Evolutionary conservation across 2,329 filamentous ascomycete species (phyloP).

Genomic region (Shiraia sp.): DNA sequence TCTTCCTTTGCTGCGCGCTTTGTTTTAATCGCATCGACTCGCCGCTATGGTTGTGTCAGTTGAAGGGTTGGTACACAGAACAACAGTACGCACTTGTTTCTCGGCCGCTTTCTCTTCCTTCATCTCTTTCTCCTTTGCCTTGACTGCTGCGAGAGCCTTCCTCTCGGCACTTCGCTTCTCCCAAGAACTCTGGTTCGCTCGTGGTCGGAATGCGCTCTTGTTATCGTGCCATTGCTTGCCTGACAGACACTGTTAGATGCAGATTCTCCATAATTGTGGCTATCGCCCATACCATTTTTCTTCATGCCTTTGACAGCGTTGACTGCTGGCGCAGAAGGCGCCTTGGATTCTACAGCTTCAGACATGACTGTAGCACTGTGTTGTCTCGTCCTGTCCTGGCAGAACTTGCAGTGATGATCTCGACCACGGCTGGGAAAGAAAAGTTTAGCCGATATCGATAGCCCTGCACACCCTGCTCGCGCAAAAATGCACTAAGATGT

Average conservation of each 20-base stretch:
- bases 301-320: constrained; percentile 64
- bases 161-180: constrained; percentile 74
- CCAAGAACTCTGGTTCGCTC: constrained; percentile 75
- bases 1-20: constrained; percentile 88
- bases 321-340: constrained; percentile 44
- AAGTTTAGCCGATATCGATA: constrained; percentile 32
- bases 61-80: not conserved
- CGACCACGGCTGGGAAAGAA: constrained; percentile 23
- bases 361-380: constrained; percentile 33
- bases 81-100: constrained; percentile 66
- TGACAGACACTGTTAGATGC: constrained; percentile 45
- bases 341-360: constrained; percentile 44
- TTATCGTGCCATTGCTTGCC: constrained; percentile 93
- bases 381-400: too few relatives aligned
- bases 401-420: constrained; percentile 19
- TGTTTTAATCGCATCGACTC: constrained; percentile 79
- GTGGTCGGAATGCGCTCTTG: constrained; percentile 84
- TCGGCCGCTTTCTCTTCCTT: constrained; percentile 91
- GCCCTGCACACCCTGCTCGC: too few relatives aligned
- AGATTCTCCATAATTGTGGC: constrained; percentile 2
- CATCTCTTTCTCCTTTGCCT: constrained; percentile 93
- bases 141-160: constrained; percentile 72
- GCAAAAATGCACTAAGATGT: constrained; percentile 4
- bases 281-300: constrained; percentile 69
- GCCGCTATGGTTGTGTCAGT: constrained; percentile 58